Evolutionary conservation across 2,329 filamentous ascomycete genomes (phyloP), one percentile per base, ranked within the genome.

Genomic region (Colletotrichum cuscutae): DNA sequence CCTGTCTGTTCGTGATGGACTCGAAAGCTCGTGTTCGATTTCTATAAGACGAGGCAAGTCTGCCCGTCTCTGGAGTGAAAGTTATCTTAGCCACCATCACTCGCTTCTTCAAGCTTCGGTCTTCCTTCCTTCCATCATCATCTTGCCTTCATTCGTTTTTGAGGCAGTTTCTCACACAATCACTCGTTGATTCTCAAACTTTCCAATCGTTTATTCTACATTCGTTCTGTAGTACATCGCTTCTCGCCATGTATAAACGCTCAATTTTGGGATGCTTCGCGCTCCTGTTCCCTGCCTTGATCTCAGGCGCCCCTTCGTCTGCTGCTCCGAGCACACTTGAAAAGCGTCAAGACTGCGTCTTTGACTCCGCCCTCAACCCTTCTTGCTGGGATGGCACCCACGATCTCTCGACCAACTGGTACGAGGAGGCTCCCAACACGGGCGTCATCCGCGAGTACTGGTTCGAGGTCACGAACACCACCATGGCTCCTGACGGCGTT

Each of bases 381-480:
- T 61, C 71, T 28, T 73, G 71, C 62, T 73, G 71, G 71, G 71
- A 73, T 32, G 71, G 71, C 24, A 72, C 68, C 15, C 26, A 71
- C 53, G 71, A 73, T 53, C 61, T 73, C 30, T 42, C 69, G 22
- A 73, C 71, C 12, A 72, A 73, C 68, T 73, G 68, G 71, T 73
- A 73, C 52, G 71, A 72, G 68, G 77, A 80, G 1, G 79, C 77
- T 9, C 84, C 85, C 3, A 78, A 87, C 66, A 89, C 87, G 2
- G 86, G 87, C 2, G 85, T 86, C 0, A 86, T 84, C 22, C 79
- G 84, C 9, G 88, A 90, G 73, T 87, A 86, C 77, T 86, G 82
- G 81, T 78, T 87, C 11, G 81, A 84, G 7, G 63, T 86, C 15
- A 79, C 79, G 1, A 82, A 87, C 28, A 78, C 79, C 57, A 84